Base-by-base conservation (phyloP, 1,284 basidiomycete genomes). In the Trametes polyzona region DNA sequence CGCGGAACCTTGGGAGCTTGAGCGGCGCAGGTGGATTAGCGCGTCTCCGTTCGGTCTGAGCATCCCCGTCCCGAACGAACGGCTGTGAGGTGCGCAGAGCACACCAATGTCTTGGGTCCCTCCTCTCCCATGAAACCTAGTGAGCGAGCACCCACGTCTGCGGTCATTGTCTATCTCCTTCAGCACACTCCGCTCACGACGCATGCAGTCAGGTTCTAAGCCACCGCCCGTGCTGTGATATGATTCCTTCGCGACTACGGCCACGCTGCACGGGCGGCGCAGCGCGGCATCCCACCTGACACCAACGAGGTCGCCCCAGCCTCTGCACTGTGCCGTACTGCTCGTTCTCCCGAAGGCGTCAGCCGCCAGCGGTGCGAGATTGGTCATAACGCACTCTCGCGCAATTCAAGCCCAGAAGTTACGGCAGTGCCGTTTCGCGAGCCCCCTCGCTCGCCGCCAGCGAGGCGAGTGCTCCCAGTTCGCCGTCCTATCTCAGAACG, bases 1-100 rank as follows among this genome's bases (percentile, higher is more conserved):
- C 53, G 53, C 46, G 53, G 53, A 55, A 29, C 30, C 40, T 48
- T 29, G 32, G 53, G 39, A 42, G 46, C 32, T 54, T 48, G 46
- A 29, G 53, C 53, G 53, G 53, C 39, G 30, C 19, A 40, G 52
- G 7, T 9, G n/a, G 12, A 23, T n/a, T 29, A 30, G 24, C 30
- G 19, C 29, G 39, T 41, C 11, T 42, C 14, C 42, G 46, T 30
- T 43, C 53, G 32, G 24, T 35, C 46, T 39, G 36, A 48, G 46
- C 53, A 19, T 48, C 39, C 23, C 39, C 39, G 39, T 40, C 21
- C 33, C 35, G 23, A 36, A 5, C 21, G 17, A 33, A 27, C n/a
- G 51, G 26, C 32, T 14, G 17, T 23, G 11, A n/a, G n/a, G 17
- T 16, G 16, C 19, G 27, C 36, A 17, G 23, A 16, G n/a, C 19